Base-by-base conservation (phyloP, 2,329 filamentous ascomycete genomes). In the Helicocarpus griseus region DNA sequence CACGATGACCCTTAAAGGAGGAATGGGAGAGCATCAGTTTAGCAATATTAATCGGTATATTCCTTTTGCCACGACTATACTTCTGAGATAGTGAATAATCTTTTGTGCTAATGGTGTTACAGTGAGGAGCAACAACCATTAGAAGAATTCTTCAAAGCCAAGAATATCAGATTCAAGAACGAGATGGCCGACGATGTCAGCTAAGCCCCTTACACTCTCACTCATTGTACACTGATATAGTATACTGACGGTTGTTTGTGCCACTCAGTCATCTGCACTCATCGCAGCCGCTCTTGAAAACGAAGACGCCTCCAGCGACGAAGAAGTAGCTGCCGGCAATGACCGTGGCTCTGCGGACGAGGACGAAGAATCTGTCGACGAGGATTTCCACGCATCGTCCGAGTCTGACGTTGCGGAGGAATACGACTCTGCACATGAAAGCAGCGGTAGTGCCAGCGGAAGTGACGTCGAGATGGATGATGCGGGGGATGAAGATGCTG, bases 381-480 rank as follows among this genome's bases (percentile, higher is more conserved):
- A 98, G 68, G 93, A 98, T 72, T 98, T 98, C 77, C 81, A 86
- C 60, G 87, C 86, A 5, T 89, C 94, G 56, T 90, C 86, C 13
- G 93, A 98, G 58, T 94, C 87, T 49, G 93, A 98, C 60, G 90
- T 96, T 2, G 93, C 91, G 0, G 93, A 98, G 70, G 94, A 98
- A 66, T 98, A 82, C 60, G 93, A 98, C 69, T 91, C 87, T 49
- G 85, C 81, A 43, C 91, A 96, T 65, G 88, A 95, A 65, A 95
- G 89, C 65, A 87, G 82, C 48, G 89, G 86, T 11, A 83, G 79
- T 17, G 83, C 77, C 51, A 84, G 77, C 39, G 83, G 77, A 51
- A 84, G 78, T 40, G 83, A 83, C 48, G 81, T 75, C 68, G 77
- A 77, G 49, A 73, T 78, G 67, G 78, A 72, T 29, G 77, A 77